These are phyloP conservation scores for Tylopilus sp. DNA, from an alignment of 1,284 basidiomycete genomes.

Conservation along the genomic window DNA sequence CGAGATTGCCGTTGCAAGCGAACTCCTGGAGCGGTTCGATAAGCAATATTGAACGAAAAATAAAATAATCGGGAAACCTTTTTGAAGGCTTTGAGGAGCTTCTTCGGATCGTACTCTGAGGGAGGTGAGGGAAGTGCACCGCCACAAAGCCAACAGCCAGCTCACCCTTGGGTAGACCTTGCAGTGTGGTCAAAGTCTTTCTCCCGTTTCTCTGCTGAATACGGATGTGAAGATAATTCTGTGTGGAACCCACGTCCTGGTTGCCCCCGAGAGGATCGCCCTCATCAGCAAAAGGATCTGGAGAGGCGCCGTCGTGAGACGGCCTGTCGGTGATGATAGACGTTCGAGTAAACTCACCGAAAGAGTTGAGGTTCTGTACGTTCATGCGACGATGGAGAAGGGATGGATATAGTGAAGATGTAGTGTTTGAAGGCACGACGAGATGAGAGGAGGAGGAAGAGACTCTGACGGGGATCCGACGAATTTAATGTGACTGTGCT, in stretches of 20 bases:
- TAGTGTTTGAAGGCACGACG: conserved; percentile 38
- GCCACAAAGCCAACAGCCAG: conserved; percentile 5
- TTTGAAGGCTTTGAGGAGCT: conserved; percentile 98
- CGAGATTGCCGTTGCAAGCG: conserved; percentile 97
- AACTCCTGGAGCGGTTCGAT: conserved; percentile 66
- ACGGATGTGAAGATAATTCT: conserved; percentile 91
- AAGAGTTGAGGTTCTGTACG: conserved; percentile 82
- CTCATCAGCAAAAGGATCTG: conserved; percentile 93
- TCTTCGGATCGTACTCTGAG: conserved; percentile 94
- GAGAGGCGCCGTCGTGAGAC: conserved; percentile 12
- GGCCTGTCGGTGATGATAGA: conserved; percentile 29
- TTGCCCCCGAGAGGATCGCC: conserved; percentile 71
- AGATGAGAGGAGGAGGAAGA: conserved; percentile 25
- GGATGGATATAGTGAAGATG: conserved; percentile 44
- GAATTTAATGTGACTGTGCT: conserved; percentile 29
- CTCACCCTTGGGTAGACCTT: conserved; percentile 90
- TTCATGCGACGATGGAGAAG: conserved; percentile 70
- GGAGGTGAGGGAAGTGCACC: conserved; percentile 14
- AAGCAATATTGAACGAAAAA: conserved; percentile 1
- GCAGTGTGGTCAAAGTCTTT: conserved; percentile 97
- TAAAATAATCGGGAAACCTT: conserved; percentile 52
- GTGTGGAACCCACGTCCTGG: conserved; percentile 76
- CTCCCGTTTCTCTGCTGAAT: conserved; percentile 99
- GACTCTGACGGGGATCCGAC: conserved; percentile 6
- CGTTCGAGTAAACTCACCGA: conserved; percentile 47